Evolutionary conservation across 345 rosid species (phyloP), one percentile per base, ranked within the genome.

Genomic region (Brassica napus): DNA sequence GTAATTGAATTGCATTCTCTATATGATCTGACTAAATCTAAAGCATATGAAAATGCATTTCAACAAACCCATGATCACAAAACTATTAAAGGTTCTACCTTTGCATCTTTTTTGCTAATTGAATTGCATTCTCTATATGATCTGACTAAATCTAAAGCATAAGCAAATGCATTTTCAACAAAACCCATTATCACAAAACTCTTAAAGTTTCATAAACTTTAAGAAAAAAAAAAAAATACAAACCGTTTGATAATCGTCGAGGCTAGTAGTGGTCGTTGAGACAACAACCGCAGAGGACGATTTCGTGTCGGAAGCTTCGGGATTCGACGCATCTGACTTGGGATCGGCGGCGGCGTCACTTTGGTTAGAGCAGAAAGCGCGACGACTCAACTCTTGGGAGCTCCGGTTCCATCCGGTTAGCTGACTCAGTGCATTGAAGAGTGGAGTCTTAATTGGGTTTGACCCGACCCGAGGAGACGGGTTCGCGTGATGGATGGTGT

Each of bases 171-270:
- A 37, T 37, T 28, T 49, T 49, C 55, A 4, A 49, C 1, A 14
- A 49, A 49, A 14, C 57, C 57, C 57, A 49, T 14, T 2, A 49
- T 49, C 57, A 49, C 2, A 49, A 49, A 49, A 49, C 57, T 4
- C 8, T 49, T 4, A 0, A 49, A 49, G 0, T 49, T 0, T 49
- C 57, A 49, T 49, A 49, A 60, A 55, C 28, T 16, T 57, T 58
- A 52, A 65, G 4, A 47, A 44, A 3, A 47, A 12, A 14, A 3
- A 6, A 55, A 55, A 0, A n/a, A 1, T 2, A 77, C 88, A 32
- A 60, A 94, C 97, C 91, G 92, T 86, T 44, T 86, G 86, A 81
- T 83, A 92, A 83, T 92, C 94, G 72, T 92, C 88, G 1, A 87
- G 89, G 44, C 87, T 81, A 23, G 93, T 89, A 31, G 71, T 75